phyloP scores from a whole-genome alignment of 257 asterid genomes.

The Vinca minor region DNA sequence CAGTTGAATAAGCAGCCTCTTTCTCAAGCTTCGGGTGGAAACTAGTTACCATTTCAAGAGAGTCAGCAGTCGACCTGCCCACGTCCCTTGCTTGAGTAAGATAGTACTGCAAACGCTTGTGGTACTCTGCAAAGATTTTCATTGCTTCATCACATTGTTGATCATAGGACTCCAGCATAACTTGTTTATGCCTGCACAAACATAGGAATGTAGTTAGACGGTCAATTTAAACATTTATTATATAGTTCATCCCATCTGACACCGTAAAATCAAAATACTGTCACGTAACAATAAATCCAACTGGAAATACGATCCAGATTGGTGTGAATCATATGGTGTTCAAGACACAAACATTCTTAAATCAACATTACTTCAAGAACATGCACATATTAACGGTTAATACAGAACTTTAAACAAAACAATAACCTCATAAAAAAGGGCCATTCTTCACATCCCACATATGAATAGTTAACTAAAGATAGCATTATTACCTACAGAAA shows the following conservation, averaged over 20 bases:
- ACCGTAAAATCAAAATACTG: not conserved
- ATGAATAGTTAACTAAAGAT: too few species aligned
- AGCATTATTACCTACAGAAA: too few species aligned
- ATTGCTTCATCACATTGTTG: constrained; percentile 98
- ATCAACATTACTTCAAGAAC: not conserved
- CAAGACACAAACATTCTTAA: not conserved
- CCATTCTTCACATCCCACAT: too few species aligned
- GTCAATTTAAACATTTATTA: not conserved
- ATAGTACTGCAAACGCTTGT: constrained; percentile 67
- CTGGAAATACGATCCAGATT: not conserved
- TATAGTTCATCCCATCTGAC: not conserved
- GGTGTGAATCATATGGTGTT: too few species aligned
- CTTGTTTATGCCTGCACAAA: constrained; percentile 81
- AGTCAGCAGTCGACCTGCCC: constrained; percentile 49
- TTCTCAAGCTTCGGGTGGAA: constrained; percentile 54
- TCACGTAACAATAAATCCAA: not conserved
- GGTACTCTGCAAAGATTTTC: constrained; percentile 88
- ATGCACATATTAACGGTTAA: not conserved
- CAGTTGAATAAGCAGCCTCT: constrained; percentile 30
- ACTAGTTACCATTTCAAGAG: constrained; percentile 65
- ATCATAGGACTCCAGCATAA: constrained; percentile 87
- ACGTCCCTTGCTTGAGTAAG: constrained; percentile 82
- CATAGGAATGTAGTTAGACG: not conserved
- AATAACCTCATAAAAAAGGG: not conserved
- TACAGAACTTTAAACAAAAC: not conserved